Base-by-base conservation (phyloP, 2,329 filamentous ascomycete species). In the Diaporthe velutina region DNA sequence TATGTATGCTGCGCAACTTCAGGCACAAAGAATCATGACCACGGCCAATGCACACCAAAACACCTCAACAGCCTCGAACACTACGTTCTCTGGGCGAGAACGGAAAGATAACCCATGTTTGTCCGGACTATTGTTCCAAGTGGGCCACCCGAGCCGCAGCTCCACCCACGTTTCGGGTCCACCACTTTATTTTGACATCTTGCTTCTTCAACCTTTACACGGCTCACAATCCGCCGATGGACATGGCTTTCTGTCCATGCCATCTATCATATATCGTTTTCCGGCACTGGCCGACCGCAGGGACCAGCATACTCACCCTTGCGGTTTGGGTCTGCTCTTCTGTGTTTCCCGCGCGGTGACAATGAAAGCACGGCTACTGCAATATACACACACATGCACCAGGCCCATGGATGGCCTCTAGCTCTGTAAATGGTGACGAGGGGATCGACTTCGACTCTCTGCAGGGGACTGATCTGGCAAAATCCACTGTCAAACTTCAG, bases 161-260 rank as follows among this genome's bases (percentile, higher is more conserved):
- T 54, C 64, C 64, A 68, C 64, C 64, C 45, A 50, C 64, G 48
- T 40, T 54, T 68, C 64, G 48, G 64, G 48, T 64, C 70, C 70
- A 72, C 55, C 58, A 72, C 70, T 52, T 64, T 72, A 72, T 72
- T 61, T 72, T 72, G 57, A 72, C 70, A 17, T 22, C 70, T 50
- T 72, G 70, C 55, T 72, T 61, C 22, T 52, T 52, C 38, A 40
- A 40, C 15, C 55, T 50, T 3, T 12, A 42, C 68, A 35, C 54
- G 57, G 42, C 22, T n/a, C 55, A 45, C 28, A 48, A 13, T 38
- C 42, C 15, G 8, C 12, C 28, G 17, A 19, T 22, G 28, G 25
- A 13, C 17, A 19, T 33, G 58, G 38, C n/a, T 45, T 61, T 19
- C n/a, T 45, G 17, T 22, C 4, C n/a, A 42, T 13, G 7, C 58